Evolutionary conservation across 345 rosid species (phyloP).

Genomic region (Sisymbrium altissimum): DNA sequence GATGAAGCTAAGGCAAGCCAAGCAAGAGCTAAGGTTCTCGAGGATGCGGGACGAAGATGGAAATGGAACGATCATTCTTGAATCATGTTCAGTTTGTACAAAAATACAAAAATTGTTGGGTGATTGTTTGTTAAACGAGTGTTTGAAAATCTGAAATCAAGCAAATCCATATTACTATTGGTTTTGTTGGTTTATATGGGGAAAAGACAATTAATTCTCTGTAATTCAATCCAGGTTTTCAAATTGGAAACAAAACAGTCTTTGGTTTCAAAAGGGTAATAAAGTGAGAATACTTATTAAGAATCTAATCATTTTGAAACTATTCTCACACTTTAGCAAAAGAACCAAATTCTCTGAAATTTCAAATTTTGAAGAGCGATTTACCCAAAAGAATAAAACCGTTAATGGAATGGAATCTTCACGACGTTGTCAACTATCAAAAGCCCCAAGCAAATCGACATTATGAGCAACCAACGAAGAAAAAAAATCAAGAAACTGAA

Average conservation of each 20-base stretch:
- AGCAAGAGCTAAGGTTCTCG: constrained; percentile 80
- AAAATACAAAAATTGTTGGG: not conserved
- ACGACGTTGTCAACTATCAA: constrained; percentile 1
- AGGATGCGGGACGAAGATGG: constrained; percentile 87
- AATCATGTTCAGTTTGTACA: constrained; percentile 15
- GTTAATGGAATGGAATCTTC: constrained; percentile 17
- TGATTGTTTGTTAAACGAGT: not conserved
- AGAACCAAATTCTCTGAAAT: not conserved
- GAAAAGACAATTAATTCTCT: not conserved
- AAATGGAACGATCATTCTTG: constrained; percentile 55
- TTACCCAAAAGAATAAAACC: not conserved
- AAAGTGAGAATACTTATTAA: constrained; percentile 13
- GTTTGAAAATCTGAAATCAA: not conserved
- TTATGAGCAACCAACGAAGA: not conserved
- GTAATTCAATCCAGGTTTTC: not conserved
- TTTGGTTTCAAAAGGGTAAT: not conserved
- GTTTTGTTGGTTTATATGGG: not conserved
- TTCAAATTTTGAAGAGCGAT: constrained; percentile 25
- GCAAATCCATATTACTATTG: not conserved
- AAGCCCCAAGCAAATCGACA: not conserved
- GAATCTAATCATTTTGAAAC: constrained; percentile 29
- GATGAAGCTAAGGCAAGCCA: constrained; percentile 91
- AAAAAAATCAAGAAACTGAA: not conserved
- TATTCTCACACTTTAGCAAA: constrained; percentile 20
- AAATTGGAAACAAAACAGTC: constrained; percentile 12